These are phyloP conservation scores for Kandelia obovata DNA, from an alignment of 345 rosid genomes.

Conservation along the genomic window DNA sequence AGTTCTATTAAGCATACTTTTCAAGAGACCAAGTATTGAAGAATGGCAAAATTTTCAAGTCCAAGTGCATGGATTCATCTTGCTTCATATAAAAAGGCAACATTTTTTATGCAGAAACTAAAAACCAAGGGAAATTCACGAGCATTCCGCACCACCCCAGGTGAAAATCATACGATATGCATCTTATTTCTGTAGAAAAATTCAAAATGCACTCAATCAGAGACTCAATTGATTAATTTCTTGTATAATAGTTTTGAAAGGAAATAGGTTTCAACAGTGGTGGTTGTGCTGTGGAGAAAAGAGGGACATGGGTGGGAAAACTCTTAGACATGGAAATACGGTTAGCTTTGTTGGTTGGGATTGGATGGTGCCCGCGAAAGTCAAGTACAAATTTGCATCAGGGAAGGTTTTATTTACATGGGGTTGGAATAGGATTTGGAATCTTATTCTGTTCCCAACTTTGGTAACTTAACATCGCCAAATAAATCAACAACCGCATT, in stretches of 20 bases:
- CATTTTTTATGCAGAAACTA: conserved; percentile 53
- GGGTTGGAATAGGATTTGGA: no score
- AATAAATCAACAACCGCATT: no score
- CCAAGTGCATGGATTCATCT: conserved; percentile 51
- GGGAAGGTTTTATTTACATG: no score
- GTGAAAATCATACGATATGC: conserved; percentile 46
- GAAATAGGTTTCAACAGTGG: conserved; percentile 46
- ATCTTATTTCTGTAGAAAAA: conserved; percentile 19
- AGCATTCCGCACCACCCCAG: conserved; percentile 47
- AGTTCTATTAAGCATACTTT: conserved; percentile 52
- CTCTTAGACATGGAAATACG: no score
- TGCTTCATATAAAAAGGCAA: conserved; percentile 36
- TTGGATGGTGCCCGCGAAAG: conserved; percentile 11
- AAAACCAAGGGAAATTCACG: conserved; percentile 62
- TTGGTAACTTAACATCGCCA: no score
- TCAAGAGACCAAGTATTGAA: conserved; percentile 59
- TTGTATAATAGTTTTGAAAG: conserved; percentile 59
- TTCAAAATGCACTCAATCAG: conserved; percentile 41
- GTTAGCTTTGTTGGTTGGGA: no score
- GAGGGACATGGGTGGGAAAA: not conserved
- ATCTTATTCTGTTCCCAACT: no score
- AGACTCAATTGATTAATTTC: conserved; percentile 56
- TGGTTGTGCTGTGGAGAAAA: conserved; percentile 10
- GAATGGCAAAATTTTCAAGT: conserved; percentile 42
- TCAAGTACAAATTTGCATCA: no score